Percentiles rank a stretch among this genome's conserved stretches.
Conservation (phyloP, 2,329 filamentous ascomycete genomes). For the Pestalotiopsis sp. region DNA sequence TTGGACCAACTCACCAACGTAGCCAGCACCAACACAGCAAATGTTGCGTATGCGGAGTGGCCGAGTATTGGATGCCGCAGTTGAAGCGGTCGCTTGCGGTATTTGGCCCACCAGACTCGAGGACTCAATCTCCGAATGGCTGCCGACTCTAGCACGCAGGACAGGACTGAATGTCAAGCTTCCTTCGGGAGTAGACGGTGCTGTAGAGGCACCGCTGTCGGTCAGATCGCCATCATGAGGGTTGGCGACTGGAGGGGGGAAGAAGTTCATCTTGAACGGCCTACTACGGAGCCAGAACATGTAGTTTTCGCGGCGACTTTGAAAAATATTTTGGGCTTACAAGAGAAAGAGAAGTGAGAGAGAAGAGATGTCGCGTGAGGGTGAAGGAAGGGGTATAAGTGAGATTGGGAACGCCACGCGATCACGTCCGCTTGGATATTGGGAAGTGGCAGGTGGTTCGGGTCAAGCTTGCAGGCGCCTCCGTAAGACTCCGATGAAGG, state of each 20-base stretch:
- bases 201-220: slow-evolving; percentile 38
- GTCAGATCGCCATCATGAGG: slow-evolving; percentile 31
- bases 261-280: slow-evolving; percentile 20
- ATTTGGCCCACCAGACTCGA: slow-evolving; percentile 16
- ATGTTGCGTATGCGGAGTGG: slow-evolving; percentile 37
- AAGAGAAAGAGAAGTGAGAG: neutral
- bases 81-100: slow-evolving; percentile 17
- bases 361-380: neutral
- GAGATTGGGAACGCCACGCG: neutral
- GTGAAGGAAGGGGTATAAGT: neutral
- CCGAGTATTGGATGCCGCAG: slow-evolving; percentile 17
- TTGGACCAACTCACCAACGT: slow-evolving; percentile 51
- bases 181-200: slow-evolving; percentile 47
- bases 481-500: neutral
- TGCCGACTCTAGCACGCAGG: slow-evolving; percentile 30
- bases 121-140: slow-evolving; percentile 18
- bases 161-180: slow-evolving; percentile 45
- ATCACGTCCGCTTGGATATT: neutral
- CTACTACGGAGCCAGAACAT: neutral
- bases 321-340: neutral
- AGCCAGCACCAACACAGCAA: slow-evolving; percentile 32
- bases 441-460: neutral
- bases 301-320: neutral
- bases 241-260: slow-evolving; percentile 25
- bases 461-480: neutral